Base-by-base conservation (phyloP, 2,329 filamentous ascomycete species). In the Fusarium concolor region DNA sequence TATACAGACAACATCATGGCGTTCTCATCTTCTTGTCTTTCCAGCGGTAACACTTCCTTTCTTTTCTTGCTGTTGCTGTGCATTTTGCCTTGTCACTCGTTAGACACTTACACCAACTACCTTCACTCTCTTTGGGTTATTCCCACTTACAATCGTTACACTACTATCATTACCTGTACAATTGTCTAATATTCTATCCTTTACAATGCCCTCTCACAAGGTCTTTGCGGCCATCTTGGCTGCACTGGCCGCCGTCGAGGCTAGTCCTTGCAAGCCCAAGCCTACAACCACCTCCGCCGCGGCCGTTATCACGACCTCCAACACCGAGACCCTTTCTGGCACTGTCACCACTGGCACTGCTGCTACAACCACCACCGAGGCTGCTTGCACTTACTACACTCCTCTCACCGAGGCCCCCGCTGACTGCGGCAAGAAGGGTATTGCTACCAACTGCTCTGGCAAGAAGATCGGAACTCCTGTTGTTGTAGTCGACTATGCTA, bases 161-260 rank as follows among this genome's bases (percentile, higher is more conserved):
- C 14, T 41, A 45, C 24, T n/a, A 35, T n/a, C 33, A n/a, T n/a
- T n/a, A 35, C 33, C 6, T 24, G 22, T 24, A 31, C 26, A 50
- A 56, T 47, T 58, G 28, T 47, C 37, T 47, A 68, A 62, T 66
- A 51, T 10, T 9, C 22, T 15, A 35, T 11, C 10, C 33, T 33
- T 18, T 26, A 37, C n/a, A 38, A 69, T 69, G 66, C 56, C 66
- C 55, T 69, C 66, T 10, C 43, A 46, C 28, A 69, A 69, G 62
- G 65, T 69, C 56, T 67, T 69, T 42, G 51, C 66, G n/a, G 66
- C 66, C 53, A 41, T 69, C 38, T 22, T 69, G 51, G 66, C 66
- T 37, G 66, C 62, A 12, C 41, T 69, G 66, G 66, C 66, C 53
- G 29, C 63, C 51, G 66, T 33, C 42, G 46, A 42, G 35, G 65